Base-by-base conservation (phyloP, 2,329 filamentous ascomycete species). In the Colletotrichum lupini region DNA sequence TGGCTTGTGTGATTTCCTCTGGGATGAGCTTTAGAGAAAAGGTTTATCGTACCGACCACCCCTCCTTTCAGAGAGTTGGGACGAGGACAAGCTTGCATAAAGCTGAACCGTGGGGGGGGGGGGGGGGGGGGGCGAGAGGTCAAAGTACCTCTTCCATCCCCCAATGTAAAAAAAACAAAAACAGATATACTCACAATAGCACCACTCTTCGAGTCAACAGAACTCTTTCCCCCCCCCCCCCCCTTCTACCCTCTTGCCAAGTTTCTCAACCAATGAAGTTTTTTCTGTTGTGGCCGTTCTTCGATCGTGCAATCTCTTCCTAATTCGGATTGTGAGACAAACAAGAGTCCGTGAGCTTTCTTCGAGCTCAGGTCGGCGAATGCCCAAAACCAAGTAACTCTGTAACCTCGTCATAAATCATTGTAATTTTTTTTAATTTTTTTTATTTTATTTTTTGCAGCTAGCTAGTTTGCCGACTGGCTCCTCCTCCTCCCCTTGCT, bases 41-140 rank as follows among this genome's bases (percentile, higher is more conserved):
- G 24, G 35, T 42, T 53, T 37, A 16, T 12, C 22, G 19, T 53
- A 11, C 24, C 19, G 4, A n/a, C 28, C 12, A 30, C 53, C 19
- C 42, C 6, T 14, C 16, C 22, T 42, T 46, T 26, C 35, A 19
- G 11, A 35, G n/a, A 63, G 64, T 67, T 59, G 64, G 56, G 65
- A 67, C 58, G 46, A 42, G n/a, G 35, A 35, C 46, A 53, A 28
- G 63, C 49, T 66, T 68, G 66, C 66, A 68, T 62, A 42, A 62
- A 53, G 42, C 46, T 49, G 12, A 30, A 22, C 52, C 19, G 8
- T 24, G 37, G 37, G 58, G 56, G 8, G 3, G 8, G 5, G 24
- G 35, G 8, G 3, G 8, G 5, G 24, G 35, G 35, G 57, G 56
- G 14, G 22, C 3, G 2, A 12, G 61, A 49, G 28, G 60, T 63